These are phyloP conservation scores for Ophiocytium majus DNA, from an alignment of 352 stramenopile genomes.

Conservation along the genomic window DNA sequence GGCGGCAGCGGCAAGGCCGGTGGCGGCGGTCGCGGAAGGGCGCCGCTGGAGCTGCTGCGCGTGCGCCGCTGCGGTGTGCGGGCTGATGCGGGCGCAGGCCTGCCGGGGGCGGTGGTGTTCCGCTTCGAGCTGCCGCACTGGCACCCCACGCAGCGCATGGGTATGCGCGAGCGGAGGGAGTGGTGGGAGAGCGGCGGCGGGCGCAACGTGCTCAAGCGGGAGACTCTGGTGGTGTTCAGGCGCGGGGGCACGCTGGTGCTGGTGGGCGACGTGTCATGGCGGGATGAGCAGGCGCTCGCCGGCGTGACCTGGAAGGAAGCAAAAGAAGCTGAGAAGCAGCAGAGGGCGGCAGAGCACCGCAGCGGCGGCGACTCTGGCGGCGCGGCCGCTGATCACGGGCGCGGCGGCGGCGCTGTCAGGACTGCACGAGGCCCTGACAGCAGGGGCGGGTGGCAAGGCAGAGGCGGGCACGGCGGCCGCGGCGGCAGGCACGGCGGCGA, in stretches of 20 bases:
- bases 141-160: background rate
- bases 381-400: too few relatives aligned
- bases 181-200: conserved; percentile 11
- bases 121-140: background rate
- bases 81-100: background rate
- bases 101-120: background rate
- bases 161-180: background rate
- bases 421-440: too few relatives aligned
- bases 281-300: background rate
- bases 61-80: background rate
- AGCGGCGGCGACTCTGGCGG: background rate
- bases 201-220: conserved; percentile 34
- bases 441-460: background rate
- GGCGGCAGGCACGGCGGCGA: background rate
- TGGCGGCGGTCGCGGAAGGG: background rate
- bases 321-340: background rate
- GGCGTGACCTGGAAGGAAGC: background rate
- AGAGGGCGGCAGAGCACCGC: background rate
- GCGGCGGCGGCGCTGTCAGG: conserved; percentile 15
- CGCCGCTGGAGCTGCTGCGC: background rate
- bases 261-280: conserved; percentile 24
- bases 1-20: background rate
- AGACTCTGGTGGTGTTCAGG: conserved; percentile 34
- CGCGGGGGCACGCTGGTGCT: conserved; percentile 28
- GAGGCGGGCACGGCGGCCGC: background rate